phyloP scores from a whole-genome alignment of 768 basidiomycete species.

The Boletellus sp. region DNA sequence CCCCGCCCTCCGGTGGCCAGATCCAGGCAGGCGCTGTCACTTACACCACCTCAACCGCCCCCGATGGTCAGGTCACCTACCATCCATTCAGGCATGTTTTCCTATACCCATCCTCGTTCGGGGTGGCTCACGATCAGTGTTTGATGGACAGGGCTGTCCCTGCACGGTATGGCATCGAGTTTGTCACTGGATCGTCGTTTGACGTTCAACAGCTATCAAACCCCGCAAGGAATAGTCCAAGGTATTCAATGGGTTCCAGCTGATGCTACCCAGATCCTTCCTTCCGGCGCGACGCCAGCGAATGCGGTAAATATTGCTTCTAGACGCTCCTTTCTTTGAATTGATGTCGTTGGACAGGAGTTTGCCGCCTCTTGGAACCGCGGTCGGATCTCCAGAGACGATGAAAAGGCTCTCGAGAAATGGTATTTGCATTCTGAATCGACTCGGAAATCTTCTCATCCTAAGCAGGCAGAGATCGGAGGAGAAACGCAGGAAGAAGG shows the following conservation, averaged over 20 bases:
- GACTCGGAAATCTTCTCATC: constrained; percentile 11
- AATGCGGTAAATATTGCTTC: constrained; percentile 40
- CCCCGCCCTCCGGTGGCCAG: constrained; percentile 35
- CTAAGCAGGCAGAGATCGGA: constrained; percentile 44
- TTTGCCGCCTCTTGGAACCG: constrained; percentile 57
- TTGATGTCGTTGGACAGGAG: constrained; percentile 39
- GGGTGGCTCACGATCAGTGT: constrained; percentile 14
- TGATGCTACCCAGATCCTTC: constrained; percentile 62
- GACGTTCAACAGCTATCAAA: constrained; percentile 57
- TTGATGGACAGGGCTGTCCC: constrained; percentile 55
- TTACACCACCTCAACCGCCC: constrained; percentile 61
- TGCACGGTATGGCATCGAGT: constrained; percentile 53
- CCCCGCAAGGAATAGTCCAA: constrained; percentile 58
- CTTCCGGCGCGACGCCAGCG: constrained; percentile 58
- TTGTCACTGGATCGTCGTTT: constrained; percentile 3
- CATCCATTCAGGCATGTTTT: constrained; percentile 68
- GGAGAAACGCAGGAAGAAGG: constrained; percentile 51
- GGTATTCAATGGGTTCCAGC: constrained; percentile 66
- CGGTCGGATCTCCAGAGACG: constrained; percentile 36
- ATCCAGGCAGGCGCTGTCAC: constrained; percentile 68
- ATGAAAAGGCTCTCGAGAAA: constrained; percentile 41
- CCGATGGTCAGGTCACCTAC: constrained; percentile 62
- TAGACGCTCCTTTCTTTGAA: background rate
- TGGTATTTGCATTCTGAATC: constrained; percentile 36
- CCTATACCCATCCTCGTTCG: background rate